A percentile compares a stretch with the other conserved stretches of the same genome.
Conservation (phyloP, 2,329 filamentous ascomycete genomes). For the Cordyceps cateniannulata region DNA sequence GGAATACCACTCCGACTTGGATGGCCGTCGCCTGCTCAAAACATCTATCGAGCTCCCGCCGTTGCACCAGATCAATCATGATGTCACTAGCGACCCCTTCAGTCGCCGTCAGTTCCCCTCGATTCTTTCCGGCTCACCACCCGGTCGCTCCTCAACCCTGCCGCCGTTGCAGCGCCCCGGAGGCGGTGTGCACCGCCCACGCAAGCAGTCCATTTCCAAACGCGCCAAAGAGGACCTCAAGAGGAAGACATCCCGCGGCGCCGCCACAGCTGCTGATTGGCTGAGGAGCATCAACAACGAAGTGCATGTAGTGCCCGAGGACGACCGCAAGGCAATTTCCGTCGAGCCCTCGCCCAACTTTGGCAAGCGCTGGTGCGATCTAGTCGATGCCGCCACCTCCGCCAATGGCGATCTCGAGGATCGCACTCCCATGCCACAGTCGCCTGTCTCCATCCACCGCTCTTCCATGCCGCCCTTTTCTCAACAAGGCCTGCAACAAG, state of each 20-base stretch:
- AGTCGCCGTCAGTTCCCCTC: conserved; percentile 67
- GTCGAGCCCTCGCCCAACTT: conserved; percentile 76
- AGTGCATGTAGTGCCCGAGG: conserved; percentile 56
- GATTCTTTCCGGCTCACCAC: conserved; percentile 73
- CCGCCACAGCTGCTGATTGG: conserved; percentile 56
- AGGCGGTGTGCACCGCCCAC: conserved; percentile 62
- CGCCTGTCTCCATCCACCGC: conserved; percentile 56
- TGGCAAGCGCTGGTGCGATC: conserved; percentile 91
- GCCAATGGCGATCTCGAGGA: conserved; percentile 88
- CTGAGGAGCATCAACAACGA: conserved; percentile 52
- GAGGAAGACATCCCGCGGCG: conserved; percentile 64
- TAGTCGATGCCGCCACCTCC: conserved; percentile 90
- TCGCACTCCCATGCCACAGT: conserved; percentile 70
- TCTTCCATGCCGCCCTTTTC: conserved; percentile 56
- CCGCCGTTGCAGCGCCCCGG: conserved; percentile 70
- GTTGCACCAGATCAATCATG: conserved; percentile 49
- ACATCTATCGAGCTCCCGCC: conserved; percentile 69
- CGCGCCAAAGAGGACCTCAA: conserved; percentile 67
- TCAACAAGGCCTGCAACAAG: conserved; percentile 52
- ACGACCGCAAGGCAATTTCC: conserved; percentile 75
- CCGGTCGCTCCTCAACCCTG: conserved; percentile 79
- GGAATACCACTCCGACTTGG: conserved; percentile 68
- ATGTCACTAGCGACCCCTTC: conserved; percentile 69
- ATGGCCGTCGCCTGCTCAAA: conserved; percentile 56
- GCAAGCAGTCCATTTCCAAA: conserved; percentile 83